phyloP scores from a whole-genome alignment of 805 yeast species.

The Metschnikowia kunwiensis region DNA sequence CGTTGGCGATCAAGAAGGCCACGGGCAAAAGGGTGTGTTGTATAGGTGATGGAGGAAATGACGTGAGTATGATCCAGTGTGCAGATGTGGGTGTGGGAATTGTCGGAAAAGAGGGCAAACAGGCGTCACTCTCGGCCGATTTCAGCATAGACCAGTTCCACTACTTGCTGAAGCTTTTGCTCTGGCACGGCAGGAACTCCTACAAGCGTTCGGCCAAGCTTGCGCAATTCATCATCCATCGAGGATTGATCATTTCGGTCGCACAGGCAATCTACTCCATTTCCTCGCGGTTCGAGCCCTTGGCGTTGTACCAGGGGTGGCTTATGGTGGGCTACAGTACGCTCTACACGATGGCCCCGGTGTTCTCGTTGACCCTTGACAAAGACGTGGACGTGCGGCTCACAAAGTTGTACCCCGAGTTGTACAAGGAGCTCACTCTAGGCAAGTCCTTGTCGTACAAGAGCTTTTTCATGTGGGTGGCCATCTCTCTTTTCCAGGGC shows the following conservation, averaged over 20 bases:
- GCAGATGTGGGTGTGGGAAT: slow-evolving; percentile 99
- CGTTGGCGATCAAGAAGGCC: slow-evolving; percentile 66
- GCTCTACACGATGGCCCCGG: slow-evolving; percentile 96
- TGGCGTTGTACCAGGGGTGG: slow-evolving; percentile 94
- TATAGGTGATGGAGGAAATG: slow-evolving; percentile 99
- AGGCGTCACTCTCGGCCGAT: slow-evolving; percentile 96
- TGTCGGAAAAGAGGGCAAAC: slow-evolving; percentile 97
- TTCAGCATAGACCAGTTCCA: slow-evolving; percentile 91
- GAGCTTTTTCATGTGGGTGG: slow-evolving; percentile 89
- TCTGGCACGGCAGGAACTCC: slow-evolving; percentile 98
- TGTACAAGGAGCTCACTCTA: slow-evolving; percentile 85
- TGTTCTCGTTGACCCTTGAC: slow-evolving; percentile 87
- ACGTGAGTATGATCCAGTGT: slow-evolving; percentile 97
- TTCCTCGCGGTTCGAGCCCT: slow-evolving; percentile 83
- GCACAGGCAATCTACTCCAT: slow-evolving; percentile 93
- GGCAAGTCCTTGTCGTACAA: slow-evolving; percentile 83
- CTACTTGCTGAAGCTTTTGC: slow-evolving; percentile 74
- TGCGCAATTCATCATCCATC: slow-evolving; percentile 93
- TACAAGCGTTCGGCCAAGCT: slow-evolving; percentile 93
- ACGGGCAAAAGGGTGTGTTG: slow-evolving; percentile 94
- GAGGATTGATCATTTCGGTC: slow-evolving; percentile 90
- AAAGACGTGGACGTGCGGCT: slow-evolving; percentile 86
- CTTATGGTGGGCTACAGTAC: slow-evolving; percentile 98
- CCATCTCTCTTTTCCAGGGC: slow-evolving; percentile 90
- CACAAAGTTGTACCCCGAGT: slow-evolving; percentile 88